phyloP scores from a whole-genome alignment of 1,284 basidiomycete species.

The Moesziomyces antarcticus region DNA sequence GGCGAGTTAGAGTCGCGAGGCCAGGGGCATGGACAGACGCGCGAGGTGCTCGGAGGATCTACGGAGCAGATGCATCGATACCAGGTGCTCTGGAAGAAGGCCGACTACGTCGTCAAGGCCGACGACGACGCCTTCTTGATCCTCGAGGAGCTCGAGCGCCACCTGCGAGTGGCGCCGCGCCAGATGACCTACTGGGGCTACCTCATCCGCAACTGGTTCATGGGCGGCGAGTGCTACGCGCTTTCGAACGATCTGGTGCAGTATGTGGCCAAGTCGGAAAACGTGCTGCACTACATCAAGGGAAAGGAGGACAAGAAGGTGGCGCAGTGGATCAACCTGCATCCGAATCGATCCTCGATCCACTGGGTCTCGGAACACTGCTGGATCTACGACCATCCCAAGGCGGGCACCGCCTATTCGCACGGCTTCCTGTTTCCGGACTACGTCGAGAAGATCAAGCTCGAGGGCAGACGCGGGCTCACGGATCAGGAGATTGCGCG shows the following conservation, averaged over 20 bases:
- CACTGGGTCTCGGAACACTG: conserved; percentile 92
- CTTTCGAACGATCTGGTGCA: conserved; percentile 89
- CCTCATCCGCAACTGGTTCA: conserved; percentile 90
- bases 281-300: conserved; percentile 76
- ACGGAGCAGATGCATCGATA: conserved; percentile 35
- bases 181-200: conserved; percentile 70
- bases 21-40: conserved; percentile 38
- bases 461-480: conserved; percentile 67
- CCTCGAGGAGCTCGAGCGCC: conserved; percentile 65
- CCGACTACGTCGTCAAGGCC: conserved; percentile 67
- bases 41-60: conserved; percentile 33
- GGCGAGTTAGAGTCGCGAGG: conserved; percentile 11
- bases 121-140: conserved; percentile 66
- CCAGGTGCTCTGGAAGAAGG: conserved; percentile 65
- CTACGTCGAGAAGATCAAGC: conserved; percentile 78
- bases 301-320: conserved; percentile 94
- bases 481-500: conserved; percentile 66
- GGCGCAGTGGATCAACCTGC: conserved; percentile 91
- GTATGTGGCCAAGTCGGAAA: conserved; percentile 82
- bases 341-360: conserved; percentile 82
- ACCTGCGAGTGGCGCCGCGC: conserved; percentile 62
- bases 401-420: conserved; percentile 85
- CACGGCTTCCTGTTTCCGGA: conserved; percentile 98
- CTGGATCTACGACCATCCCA: conserved; percentile 98
- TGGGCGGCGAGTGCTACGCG: conserved; percentile 95